Conservation (phyloP, 2,329 filamentous ascomycete species). For the Salinomyces thailandicus region DNA sequence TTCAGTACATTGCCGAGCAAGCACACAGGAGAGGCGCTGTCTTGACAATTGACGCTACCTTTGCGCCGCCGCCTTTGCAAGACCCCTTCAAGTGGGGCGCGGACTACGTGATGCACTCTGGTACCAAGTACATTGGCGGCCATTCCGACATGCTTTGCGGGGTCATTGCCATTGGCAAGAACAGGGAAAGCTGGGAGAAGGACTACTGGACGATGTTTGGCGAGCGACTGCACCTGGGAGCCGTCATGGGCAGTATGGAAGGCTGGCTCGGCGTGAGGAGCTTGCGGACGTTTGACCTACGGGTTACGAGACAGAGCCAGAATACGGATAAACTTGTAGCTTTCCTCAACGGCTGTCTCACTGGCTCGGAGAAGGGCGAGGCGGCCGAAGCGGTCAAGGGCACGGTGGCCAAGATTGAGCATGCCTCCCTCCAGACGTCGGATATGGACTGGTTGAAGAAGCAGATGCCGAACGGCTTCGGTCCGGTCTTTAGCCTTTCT, state of each 20-base stretch:
- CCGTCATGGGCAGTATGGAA: slow-evolving; percentile 80
- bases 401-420: slow-evolving; percentile 53
- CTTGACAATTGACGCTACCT: slow-evolving; percentile 80
- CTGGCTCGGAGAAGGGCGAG: slow-evolving; percentile 15
- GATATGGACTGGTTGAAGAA: slow-evolving; percentile 57
- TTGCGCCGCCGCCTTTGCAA: slow-evolving; percentile 79
- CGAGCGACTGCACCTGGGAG: slow-evolving; percentile 69
- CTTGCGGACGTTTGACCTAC: slow-evolving; percentile 72
- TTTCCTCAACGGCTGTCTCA: slow-evolving; percentile 52
- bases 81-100: slow-evolving; percentile 75
- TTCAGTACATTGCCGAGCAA: slow-evolving; percentile 58
- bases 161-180: slow-evolving; percentile 55
- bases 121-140: slow-evolving; percentile 92
- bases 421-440: slow-evolving; percentile 70
- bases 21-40: slow-evolving; percentile 64
- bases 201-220: slow-evolving; percentile 43
- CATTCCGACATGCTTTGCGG: slow-evolving; percentile 92
- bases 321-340: slow-evolving; percentile 59
- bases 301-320: slow-evolving; percentile 65
- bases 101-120: slow-evolving; percentile 83
- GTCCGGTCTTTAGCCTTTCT: slow-evolving; percentile 73
- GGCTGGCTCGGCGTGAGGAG: slow-evolving; percentile 85
- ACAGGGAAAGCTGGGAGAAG: slow-evolving; percentile 35
- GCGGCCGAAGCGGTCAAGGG: slow-evolving; percentile 33
- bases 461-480: slow-evolving; percentile 89